phyloP scores from a whole-genome alignment of 192 early-diverging fungal genomes.

The Backusella mclennaniae region DNA sequence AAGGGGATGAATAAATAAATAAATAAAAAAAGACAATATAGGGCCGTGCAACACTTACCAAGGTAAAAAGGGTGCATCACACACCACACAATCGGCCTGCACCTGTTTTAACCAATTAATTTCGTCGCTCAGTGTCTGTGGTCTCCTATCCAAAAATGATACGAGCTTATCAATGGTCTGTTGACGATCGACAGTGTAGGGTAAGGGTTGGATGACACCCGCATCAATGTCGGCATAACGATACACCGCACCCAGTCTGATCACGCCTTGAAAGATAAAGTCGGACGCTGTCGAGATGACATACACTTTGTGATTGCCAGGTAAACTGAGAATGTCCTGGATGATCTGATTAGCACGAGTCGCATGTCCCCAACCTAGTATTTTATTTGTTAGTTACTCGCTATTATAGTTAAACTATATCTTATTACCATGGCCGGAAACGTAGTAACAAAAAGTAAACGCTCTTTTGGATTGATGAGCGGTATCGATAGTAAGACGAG shows the following conservation, averaged over 20 bases:
- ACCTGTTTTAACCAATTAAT: constrained; percentile 50
- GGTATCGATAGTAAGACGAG: constrained; percentile 20
- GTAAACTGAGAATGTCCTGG: constrained; percentile 41
- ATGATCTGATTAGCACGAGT: constrained; percentile 58
- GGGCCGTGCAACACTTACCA: no score
- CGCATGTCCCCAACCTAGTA: constrained; percentile 59
- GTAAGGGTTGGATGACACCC: constrained; percentile 59
- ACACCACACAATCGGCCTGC: constrained; percentile 53
- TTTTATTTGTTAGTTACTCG: no score
- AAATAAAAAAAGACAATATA: constrained; percentile 3
- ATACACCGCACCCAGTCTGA: constrained; percentile 47
- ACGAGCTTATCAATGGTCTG: constrained; percentile 51
- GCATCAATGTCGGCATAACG: constrained; percentile 57
- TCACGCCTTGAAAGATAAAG: constrained; percentile 58
- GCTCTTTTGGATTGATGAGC: constrained; percentile 13
- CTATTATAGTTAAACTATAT: background rate
- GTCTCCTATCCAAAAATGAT: constrained; percentile 42
- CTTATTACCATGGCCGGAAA: constrained; percentile 54
- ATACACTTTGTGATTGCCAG: constrained; percentile 46
- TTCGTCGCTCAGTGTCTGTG: constrained; percentile 43
- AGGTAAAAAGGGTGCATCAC: constrained; percentile 57
- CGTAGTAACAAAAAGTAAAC: constrained; percentile 56
- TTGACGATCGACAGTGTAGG: constrained; percentile 58
- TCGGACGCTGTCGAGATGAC: constrained; percentile 55
- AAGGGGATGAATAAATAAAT: background rate